Evolutionary conservation across 352 stramenopile species (phyloP), one percentile per base, ranked within the genome.

Genomic region (Globisporangium alternatum): DNA sequence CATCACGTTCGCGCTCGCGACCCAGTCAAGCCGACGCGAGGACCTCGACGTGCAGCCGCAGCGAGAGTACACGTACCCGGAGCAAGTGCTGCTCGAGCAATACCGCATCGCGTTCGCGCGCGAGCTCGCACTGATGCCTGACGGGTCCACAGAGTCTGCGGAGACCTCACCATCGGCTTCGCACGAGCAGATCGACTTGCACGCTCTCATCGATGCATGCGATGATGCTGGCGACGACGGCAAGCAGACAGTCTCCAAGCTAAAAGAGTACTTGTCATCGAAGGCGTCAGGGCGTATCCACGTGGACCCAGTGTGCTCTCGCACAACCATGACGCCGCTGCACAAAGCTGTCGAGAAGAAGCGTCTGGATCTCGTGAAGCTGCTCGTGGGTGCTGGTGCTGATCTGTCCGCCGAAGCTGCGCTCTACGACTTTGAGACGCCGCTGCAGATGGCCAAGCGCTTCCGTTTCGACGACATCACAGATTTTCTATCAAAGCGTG

Each of bases 341-440:
- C 81, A 90, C 60, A 86, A 86, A 65, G 81, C 81, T 7, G 78
- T 90, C 45, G 81, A 90, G 59, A 83, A 80, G 64, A 72, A 83
- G 44, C 74, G 71, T 10, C 51, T 82, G 35, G 77, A 81, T 22
- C 62, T 90, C n/a, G 78, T 86, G 2, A 62, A 72, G 41, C 62
- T 78, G 48, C 60, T 89, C 9, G 49, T 89, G 21, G 9, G 56
- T 58, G 70, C 72, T 33, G 78, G 80, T 25, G 80, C 80, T 9
- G 62, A 88, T 60, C 30, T 76, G 1, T 45, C 68, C 10, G 77
- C 74, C 13, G 60, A 67, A 30, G 80, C 78, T 5, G 61, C 76
- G 39, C 68, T 89, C 0, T 89, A 89, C 53, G 80, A 89, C 59
- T 76, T 85, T 37, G 78, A 86, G 31, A 89, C 78, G 30, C 75